Base-by-base conservation (phyloP, 768 basidiomycete genomes). In the Suillus subluteus region DNA sequence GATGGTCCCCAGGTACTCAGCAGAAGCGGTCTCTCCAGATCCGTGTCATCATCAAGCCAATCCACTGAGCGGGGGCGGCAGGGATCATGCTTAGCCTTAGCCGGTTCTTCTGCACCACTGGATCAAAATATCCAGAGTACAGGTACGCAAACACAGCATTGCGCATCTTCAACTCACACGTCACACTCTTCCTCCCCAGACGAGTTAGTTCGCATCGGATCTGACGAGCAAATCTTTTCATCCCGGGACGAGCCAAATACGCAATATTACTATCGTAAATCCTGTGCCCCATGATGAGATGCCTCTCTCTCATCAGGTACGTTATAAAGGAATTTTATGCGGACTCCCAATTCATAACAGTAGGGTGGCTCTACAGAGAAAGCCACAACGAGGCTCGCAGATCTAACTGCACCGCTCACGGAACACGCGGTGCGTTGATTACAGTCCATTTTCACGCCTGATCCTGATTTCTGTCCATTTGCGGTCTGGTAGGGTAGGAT, bases 21-120 rank as follows among this genome's bases (percentile, higher is more conserved):
- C 26, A 18, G 12, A 32, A 30, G 30, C 30, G 41, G 59, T 32
- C 26, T 61, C 11, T 43, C 59, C 6, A 61, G 59, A 12, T 61
- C 59, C 18, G 59, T 32, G 9, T 61, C 59, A 3, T 30, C 59
- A 18, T 61, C 59, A 43, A 61, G 59, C 18, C 59, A 43, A 12
- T 61, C 41, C 3, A 30, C 59, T 61, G 26, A 30, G 6, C 59
- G 9, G 30, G 18, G 23, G 23, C 30, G 6, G 26, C 59, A 30
- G 6, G 30, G 41, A 21, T 43, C 41, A 61, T 18, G 6, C 30
- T 30, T 21, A 6, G 1, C 59, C 41, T 13, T 18, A 13, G 26
- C 18, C 26, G 6, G 12, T 21, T 61, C 26, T 30, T 18, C 23
- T 15, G 12, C 18, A 6, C 7, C 26, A 21, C 18, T 6, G 59